Conservation (phyloP, 805 yeast genomes). For the Cephaloascus fragrans region DNA sequence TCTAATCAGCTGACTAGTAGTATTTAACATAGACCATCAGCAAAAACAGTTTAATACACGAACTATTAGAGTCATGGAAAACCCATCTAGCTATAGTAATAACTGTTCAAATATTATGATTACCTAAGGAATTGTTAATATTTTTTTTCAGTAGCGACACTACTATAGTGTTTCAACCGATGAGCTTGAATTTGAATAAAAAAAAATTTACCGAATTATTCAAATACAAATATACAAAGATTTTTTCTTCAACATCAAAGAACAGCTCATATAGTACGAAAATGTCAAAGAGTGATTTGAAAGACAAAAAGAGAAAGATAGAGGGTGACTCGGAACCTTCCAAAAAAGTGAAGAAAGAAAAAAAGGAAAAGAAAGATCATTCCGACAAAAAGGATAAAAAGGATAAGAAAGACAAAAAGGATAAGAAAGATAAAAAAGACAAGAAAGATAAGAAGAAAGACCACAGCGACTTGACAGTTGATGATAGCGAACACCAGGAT, state of each 20-base stretch:
- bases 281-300: conserved; percentile 12
- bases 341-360: conserved; percentile 11
- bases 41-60: too few species aligned
- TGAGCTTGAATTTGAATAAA: neutral
- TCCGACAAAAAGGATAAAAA: neutral
- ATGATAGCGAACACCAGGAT: conserved; percentile 15
- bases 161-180: neutral
- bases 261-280: too few species aligned
- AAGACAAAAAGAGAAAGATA: conserved; percentile 18
- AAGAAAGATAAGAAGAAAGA: conserved; percentile 11
- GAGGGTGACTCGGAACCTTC: conserved; percentile 9
- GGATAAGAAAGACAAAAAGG: neutral
- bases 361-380: conserved; percentile 5
- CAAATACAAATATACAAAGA: too few species aligned
- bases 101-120: too few species aligned
- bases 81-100: too few species aligned
- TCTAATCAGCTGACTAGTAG: too few species aligned
- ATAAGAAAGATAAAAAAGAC: neutral
- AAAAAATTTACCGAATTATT: neutral
- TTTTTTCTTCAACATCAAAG: too few species aligned
- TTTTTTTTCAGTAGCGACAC: too few species aligned
- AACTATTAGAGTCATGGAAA: too few species aligned
- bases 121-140: too few species aligned
- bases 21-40: too few species aligned
- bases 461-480: conserved; percentile 16